These are phyloP conservation scores for Polychytrium aggregatum DNA, from an alignment of 192 early-diverging fungal species.

Conservation along the genomic window DNA sequence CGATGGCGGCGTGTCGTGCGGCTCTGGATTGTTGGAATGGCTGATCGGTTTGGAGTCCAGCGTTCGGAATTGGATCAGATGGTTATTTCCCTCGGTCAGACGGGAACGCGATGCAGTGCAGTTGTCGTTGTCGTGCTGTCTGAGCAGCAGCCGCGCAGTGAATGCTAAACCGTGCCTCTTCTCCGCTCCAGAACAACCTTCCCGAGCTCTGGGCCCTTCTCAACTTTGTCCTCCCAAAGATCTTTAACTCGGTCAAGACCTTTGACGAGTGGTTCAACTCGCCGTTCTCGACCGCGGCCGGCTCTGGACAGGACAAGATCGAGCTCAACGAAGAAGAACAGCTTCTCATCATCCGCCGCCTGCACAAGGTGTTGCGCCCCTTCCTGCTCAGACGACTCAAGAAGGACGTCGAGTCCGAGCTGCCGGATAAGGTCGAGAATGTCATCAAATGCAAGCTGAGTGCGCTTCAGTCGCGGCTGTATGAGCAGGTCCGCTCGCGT, in stretches of 20 bases:
- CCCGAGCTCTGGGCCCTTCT: conserved; percentile 94
- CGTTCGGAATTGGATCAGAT: too few species aligned
- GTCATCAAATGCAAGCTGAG: conserved; percentile 89
- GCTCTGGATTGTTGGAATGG: too few species aligned
- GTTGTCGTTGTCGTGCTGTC: too few species aligned
- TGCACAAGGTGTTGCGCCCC: conserved; percentile 95
- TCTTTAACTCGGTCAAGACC: conserved; percentile 91
- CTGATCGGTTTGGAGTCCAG: too few species aligned
- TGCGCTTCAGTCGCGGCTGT: conserved; percentile 70
- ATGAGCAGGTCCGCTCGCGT: conserved; percentile 71
- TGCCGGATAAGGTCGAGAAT: conserved; percentile 94
- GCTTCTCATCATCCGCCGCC: conserved; percentile 86
- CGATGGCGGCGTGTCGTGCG: too few species aligned
- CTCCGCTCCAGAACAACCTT: conserved; percentile 68
- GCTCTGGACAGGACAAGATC: conserved; percentile 73
- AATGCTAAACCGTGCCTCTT: neutral
- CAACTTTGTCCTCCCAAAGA: conserved; percentile 91
- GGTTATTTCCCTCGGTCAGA: too few species aligned
- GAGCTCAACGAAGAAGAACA: conserved; percentile 98
- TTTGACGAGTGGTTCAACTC: conserved; percentile 99
- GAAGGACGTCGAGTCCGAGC: conserved; percentile 95
- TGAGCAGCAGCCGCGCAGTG: too few species aligned
- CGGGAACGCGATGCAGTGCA: too few species aligned
- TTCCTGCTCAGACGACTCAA: conserved; percentile 94
- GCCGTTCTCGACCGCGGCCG: conserved; percentile 67